Base-by-base conservation (phyloP, 768 basidiomycete species). In the Hypholoma sublateritium region DNA sequence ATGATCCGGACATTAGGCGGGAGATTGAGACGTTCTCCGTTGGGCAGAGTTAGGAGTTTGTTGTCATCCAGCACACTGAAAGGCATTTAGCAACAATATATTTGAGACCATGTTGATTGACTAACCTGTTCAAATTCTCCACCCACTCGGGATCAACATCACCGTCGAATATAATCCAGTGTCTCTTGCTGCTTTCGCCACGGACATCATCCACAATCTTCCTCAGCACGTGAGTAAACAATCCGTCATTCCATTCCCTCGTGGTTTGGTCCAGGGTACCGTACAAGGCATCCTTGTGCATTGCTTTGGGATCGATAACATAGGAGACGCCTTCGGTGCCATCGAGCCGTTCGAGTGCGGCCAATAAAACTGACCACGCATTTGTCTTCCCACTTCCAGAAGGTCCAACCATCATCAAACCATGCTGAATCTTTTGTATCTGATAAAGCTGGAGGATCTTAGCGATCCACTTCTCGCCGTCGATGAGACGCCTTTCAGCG, bases 121-220 rank as follows among this genome's bases (percentile, higher is more conserved):
- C 81, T 51, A 34, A 91, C 97, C 95, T 98, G 75, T 99, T 99
- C 73, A 99, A 73, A 72, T 99, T 99, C 74, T 99, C 97, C 2
- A 99, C 97, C 97, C 97, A 98, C 74, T 99, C 97, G 0, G 96
- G 97, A 78, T 99, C 97, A 42, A 99, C 97, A 65, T 99, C 97
- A 56, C 97, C 97, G 67, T 99, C 97, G 61, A 99, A 99, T 58
- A 99, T 91, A 64, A 99, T 99, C 97, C 96, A 99, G 68, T 98
- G 97, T 32, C 97, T 78, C 76, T 96, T 98, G 16, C 85, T 81
- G 69, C 93, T 97, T 74, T 98, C 97, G 16, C 97, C 97, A 67
- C 97, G 92, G 42, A 98, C 96, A 68, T 98, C 94, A 66, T 99
- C 97, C 49, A 98, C 93, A 59, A 98, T 99, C 73, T 96, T 98